Conservation (phyloP, 805 yeast species). For the Candida pseudofarinosa region DNA sequence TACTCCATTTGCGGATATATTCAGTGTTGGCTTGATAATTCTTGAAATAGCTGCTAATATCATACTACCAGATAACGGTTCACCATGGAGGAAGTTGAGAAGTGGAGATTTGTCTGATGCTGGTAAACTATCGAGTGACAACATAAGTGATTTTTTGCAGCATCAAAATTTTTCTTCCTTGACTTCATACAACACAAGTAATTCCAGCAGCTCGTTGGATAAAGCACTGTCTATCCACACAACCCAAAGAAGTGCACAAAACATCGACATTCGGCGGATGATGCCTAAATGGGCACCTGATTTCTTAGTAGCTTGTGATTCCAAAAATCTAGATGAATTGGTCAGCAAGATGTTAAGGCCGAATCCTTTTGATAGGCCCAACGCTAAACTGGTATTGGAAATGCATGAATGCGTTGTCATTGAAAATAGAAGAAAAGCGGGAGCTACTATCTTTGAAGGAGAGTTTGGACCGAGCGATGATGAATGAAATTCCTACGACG, state of each 20-base stretch:
- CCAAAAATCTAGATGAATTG: slow-evolving; percentile 61
- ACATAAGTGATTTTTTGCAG: slow-evolving; percentile 39
- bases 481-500: too few relatives aligned
- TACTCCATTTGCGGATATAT: slow-evolving; percentile 90
- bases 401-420: slow-evolving; percentile 73
- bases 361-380: slow-evolving; percentile 74
- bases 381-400: slow-evolving; percentile 65
- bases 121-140: slow-evolving; percentile 64
- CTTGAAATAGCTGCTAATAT: slow-evolving; percentile 96
- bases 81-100: slow-evolving; percentile 92
- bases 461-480: slow-evolving; percentile 73
- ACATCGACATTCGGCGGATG: neutral
- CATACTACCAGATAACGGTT: slow-evolving; percentile 90
- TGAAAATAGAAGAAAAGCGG: slow-evolving; percentile 78
- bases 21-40: slow-evolving; percentile 89
- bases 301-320: slow-evolving; percentile 60
- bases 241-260: slow-evolving; percentile 1
- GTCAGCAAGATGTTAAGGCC: slow-evolving; percentile 92
- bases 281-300: slow-evolving; percentile 87
- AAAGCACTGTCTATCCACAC: neutral
- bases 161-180: slow-evolving; percentile 33
- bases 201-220: slow-evolving; percentile 6
- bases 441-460: slow-evolving; percentile 93
- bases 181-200: slow-evolving; percentile 26
- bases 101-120: slow-evolving; percentile 96